phyloP scores from a whole-genome alignment of 257 asterid genomes.

The Scutellaria minor region DNA sequence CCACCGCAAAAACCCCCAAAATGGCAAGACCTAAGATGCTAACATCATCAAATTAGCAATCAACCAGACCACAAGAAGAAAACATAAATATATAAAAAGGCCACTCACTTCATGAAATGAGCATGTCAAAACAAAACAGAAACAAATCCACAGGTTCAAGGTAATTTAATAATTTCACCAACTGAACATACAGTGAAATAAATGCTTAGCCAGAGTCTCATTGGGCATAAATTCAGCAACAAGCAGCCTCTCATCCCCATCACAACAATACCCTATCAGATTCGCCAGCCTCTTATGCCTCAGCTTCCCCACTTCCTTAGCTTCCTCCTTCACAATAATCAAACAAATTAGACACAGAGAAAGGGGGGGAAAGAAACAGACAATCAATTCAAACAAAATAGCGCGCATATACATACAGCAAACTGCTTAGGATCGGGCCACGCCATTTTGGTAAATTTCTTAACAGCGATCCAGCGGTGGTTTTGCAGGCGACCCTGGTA shows the following conservation, averaged over 20 bases:
- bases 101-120: not conserved
- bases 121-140: too few relatives aligned
- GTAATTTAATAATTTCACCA: not conserved
- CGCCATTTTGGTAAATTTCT: slow-evolving; percentile 83
- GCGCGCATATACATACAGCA: slow-evolving; percentile 48
- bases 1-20: not conserved
- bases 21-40: slow-evolving; percentile 7
- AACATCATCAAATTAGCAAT: not conserved
- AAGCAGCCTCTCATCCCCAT: slow-evolving; percentile 95
- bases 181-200: slow-evolving; percentile 76
- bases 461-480: slow-evolving; percentile 92
- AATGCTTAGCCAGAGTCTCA: slow-evolving; percentile 96
- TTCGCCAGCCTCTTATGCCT: slow-evolving; percentile 96
- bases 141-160: slow-evolving; percentile 24
- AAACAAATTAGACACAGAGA: slow-evolving; percentile 23
- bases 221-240: slow-evolving; percentile 97
- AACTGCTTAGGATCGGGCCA: slow-evolving; percentile 99
- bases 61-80: not conserved
- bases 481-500: slow-evolving; percentile 81
- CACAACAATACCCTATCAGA: slow-evolving; percentile 95
- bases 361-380: too few relatives aligned
- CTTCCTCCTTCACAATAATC: slow-evolving; percentile 70
- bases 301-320: slow-evolving; percentile 94
- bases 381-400: not conserved
- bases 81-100: not conserved